A percentile compares a stretch with the other conserved stretches of the same genome.
These are phyloP conservation scores for Nicotiana noctiflora DNA, from an alignment of 257 asterid species.

Conservation along the genomic window DNA sequence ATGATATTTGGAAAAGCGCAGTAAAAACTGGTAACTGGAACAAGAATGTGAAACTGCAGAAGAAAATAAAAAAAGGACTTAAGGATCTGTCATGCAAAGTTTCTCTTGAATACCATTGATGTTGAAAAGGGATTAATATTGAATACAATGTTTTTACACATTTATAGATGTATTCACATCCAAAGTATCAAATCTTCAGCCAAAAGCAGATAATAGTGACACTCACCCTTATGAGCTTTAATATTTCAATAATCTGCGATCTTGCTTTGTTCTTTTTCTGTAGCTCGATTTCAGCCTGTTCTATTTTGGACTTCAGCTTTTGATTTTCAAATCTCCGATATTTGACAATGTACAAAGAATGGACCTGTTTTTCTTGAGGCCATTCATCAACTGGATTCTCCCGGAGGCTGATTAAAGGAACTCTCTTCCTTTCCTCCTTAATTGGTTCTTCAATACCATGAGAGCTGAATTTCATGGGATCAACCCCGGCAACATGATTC, in stretches of 20 bases:
- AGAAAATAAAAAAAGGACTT: no score
- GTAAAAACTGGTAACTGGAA: no score
- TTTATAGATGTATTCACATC: no score
- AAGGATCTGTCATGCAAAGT: no score
- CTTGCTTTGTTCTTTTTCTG: slow-evolving; percentile 61
- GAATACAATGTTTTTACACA: no score
- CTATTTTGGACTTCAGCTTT: slow-evolving; percentile 50
- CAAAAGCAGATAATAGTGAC: background rate
- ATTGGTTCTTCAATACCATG: no score
- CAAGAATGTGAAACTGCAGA: no score
- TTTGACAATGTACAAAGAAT: background rate
- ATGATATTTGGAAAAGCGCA: no score
- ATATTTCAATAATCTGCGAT: slow-evolving; percentile 46
- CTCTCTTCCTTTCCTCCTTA: no score
- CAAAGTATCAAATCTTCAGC: no score
- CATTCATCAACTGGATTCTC: background rate
- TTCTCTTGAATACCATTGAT: no score
- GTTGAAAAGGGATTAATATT: background rate
- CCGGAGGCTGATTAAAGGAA: background rate
- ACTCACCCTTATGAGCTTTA: slow-evolving; percentile 53
- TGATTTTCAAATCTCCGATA: slow-evolving; percentile 56
- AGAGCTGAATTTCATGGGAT: background rate
- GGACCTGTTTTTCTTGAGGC: background rate
- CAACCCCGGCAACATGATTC: background rate
- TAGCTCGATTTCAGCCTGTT: slow-evolving; percentile 57